Evolutionary conservation across 345 rosid genomes (phyloP), one percentile per base, ranked within the genome.

Genomic region (Pseudoturritis turrita): DNA sequence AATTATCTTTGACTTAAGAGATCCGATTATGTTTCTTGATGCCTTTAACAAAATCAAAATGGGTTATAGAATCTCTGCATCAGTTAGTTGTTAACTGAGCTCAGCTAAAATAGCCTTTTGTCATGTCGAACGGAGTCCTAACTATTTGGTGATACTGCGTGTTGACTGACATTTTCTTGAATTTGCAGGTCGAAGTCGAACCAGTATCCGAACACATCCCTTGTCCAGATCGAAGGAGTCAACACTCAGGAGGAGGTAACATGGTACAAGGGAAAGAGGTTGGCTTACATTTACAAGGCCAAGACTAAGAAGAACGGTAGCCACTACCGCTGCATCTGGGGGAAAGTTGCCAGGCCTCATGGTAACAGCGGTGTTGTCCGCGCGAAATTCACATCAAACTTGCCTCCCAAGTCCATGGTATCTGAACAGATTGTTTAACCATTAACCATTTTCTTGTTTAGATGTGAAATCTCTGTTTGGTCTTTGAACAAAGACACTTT

Each of bases 391-490:
- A 87, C 83, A 65, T 83, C 89, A 0, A 87, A 87, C 76, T 75
- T 87, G 29, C 92, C 92, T 71, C 92, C 92, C 2, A 85, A 76
- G 58, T 79, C 92, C 55, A 87, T 85, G 92, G 92, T 85, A 81
- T 22, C 11, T 26, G 3, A 26, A 22, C 26, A 33, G 1, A 36
- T 65, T 4, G 31, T 57, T 7, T 18, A 14, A 18, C 36, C 29
- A 39, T 41, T 35, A 4, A 31, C 37, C 19, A 2, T 10, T 3
- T 29, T 59, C 12, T 6, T 26, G 22, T 40, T 3, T 35, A 36
- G 33, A 7, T 4, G 13, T 76, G 0, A 6, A 41, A 15, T 36
- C 11, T 21, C 19, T 68, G 39, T 19, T 65, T 58, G 11, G 35
- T 40, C 17, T 72, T 50, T 5, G 21, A 35, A 14, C n/a, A 14